Conservation (phyloP, 78 protist genomes). For the Corallochytrium limacisporum region DNA sequence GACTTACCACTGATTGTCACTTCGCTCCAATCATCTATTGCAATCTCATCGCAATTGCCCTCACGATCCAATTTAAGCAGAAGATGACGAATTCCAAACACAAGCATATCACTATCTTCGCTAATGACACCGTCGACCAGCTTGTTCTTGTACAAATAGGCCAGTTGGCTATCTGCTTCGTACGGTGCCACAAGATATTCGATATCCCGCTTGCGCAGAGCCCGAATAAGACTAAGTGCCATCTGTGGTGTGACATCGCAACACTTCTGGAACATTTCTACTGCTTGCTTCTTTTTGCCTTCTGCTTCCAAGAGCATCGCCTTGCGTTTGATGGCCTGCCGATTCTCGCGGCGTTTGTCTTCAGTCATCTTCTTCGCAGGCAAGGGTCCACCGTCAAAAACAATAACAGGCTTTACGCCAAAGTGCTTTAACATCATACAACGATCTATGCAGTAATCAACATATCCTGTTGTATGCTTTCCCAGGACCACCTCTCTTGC, state of each 20-base stretch:
- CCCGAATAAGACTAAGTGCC: constrained; percentile 15
- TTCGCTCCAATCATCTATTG: too few species aligned
- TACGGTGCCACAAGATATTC: constrained; percentile 92
- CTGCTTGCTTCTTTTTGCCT: too few species aligned
- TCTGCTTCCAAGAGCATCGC: too few species aligned
- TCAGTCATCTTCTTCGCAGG: neutral
- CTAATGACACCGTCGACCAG: constrained; percentile 67
- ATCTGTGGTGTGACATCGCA: too few species aligned
- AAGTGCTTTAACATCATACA: neutral
- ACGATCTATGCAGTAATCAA: neutral
- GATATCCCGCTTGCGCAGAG: constrained; percentile 19
- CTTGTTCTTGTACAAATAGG: constrained; percentile 50
- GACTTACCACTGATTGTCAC: too few species aligned
- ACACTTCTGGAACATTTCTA: too few species aligned
- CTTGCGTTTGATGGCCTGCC: too few species aligned
- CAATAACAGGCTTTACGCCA: neutral
- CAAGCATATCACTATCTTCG: constrained; percentile 97
- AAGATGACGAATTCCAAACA: too few species aligned
- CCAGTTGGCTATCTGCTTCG: constrained; percentile 98
- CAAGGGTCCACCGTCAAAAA: constrained; percentile 5
- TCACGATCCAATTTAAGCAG: too few species aligned
- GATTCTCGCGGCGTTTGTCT: too few species aligned
- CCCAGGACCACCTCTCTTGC: neutral
- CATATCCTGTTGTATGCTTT: neutral
- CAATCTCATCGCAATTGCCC: too few species aligned